Evolutionary conservation across 306 rosid species (phyloP), one percentile per base, ranked within the genome.

Genomic region (Nissolia schottii): DNA sequence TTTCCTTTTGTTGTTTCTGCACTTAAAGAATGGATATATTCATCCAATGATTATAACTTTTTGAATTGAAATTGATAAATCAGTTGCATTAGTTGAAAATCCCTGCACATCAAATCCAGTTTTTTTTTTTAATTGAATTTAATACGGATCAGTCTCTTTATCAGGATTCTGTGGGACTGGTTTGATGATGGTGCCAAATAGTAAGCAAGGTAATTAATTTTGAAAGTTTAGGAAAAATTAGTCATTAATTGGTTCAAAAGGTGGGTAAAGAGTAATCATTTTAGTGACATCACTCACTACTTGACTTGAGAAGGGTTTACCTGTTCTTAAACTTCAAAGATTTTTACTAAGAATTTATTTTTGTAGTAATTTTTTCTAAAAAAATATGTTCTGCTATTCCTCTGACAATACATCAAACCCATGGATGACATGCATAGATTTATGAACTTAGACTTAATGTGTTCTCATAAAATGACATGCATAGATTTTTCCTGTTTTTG

Each of bases 401-500:
- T 29, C 46, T 15, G n/a, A 68, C 11, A 20, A 35, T 50, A 57
- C 45, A 22, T 23, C 22, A 23, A 34, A n/a, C n/a, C n/a, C n/a
- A n/a, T n/a, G n/a, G n/a, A n/a, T n/a, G n/a, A n/a, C 13, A 38
- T 64, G 22, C 57, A 74, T 14, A 43, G 35, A 2, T 1, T 37
- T 49, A 53, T 32, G 22, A 14, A 48, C 31, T 38, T 56, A 28
- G 14, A 7, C 16, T 51, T 16, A 38, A 18, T 64, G 24, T 40
- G 27, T 34, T 45, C 61, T 57, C 46, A 15, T 58, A 35, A 22
- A 45, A 76, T 57, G 63, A 34, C 67, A 66, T 48, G 64, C 55
- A 48, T 4, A 1, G 34, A 7, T 25, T 20, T 8, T 25, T 12
- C 45, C 6, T 57, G 34, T 18, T 11, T 7, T 25, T 73, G 3